Evolutionary conservation across 495 filamentous ascomycete genomes (phyloP), one percentile per base, ranked within the genome.

Genomic region (Aspergillus campestris): DNA sequence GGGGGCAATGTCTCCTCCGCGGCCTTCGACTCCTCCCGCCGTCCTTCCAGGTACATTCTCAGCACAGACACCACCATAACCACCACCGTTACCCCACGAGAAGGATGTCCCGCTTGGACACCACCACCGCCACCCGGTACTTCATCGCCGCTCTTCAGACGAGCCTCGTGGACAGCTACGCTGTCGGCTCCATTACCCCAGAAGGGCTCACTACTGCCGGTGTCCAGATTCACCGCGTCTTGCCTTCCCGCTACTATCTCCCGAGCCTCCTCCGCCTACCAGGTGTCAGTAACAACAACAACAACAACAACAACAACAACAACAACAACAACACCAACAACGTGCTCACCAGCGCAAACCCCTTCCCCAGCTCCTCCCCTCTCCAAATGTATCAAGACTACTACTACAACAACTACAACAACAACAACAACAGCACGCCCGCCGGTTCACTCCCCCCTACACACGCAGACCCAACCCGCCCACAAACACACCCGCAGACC

Each of bases 101-200:
- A 28, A 31, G 12, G 12, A 1, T 10, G 3, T 31, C 11, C 35
- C 31, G 7, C 39, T 8, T n/a, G 5, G 2, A 27, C 12, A 12
- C 33, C 34, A 6, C 18, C 10, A 7, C 24, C 36, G 13, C 28
- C 10, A 15, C 31, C 33, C 50, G 51, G 3, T 50, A 41, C 27
- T 55, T 58, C 40, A 28, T 49, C 43, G 45, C 55, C 15, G 34
- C 46, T 13, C 46, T 58, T 8, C 45, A 50, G 35, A 44, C 43
- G 8, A 8, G 12, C 8, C 11, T 36, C 27, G 46, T 34, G 13
- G 34, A 46, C 40, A 29, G 29, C 29, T 58, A 58, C 47, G 52
- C 48, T 44, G 39, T 58, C 33, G 50, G 51, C 12, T 33, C 47
- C 24, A 32, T n/a, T n/a, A n/a, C n/a, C n/a, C n/a, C n/a, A n/a